Evolutionary conservation across 192 early-diverging fungal species (phyloP), one percentile per base, ranked within the genome.

Genomic region (Dispira simplex): DNA sequence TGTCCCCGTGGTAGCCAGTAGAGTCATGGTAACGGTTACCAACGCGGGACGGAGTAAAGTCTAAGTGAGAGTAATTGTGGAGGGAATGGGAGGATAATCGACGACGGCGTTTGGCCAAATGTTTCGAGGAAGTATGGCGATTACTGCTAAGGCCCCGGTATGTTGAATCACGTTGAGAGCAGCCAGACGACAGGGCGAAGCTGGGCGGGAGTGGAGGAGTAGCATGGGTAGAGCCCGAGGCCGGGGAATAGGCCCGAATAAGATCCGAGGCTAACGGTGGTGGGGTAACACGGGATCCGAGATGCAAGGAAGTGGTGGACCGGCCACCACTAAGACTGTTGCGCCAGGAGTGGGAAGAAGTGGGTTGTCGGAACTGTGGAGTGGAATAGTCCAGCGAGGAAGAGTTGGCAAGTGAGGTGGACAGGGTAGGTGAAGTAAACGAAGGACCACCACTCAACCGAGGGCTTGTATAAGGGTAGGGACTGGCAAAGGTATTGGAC

Each of bases 191-290:
- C 6, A 4, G 48, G 48, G 18, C 48, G 48, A 16, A 16, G 9
- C 48, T 4, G 48, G 21, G 48, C 4, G 16, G 21, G 18, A 23
- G 18, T 9, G 48, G 16, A 20, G 18, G 48, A 16, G 16, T 16
- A 20, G 21, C 18, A 9, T 16, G 18, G 16, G 21, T 23, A 4
- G 48, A 51, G 4, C 48, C 48, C 48, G 48, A 1, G 18, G 48
- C 18, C 18, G 48, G 48, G 18, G 48, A 51, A 51, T 51, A 51
- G 48, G 48, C 48, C 48, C 32, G n/a, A n/a, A n/a, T n/a, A n/a
- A n/a, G n/a, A n/a, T n/a, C n/a, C n/a, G n/a, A n/a, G n/a, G n/a
- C n/a, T n/a, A n/a, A n/a, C n/a, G n/a, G n/a, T n/a, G n/a, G n/a
- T n/a, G n/a, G n/a, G n/a, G n/a, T n/a, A n/a, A n/a, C n/a, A n/a